These are phyloP conservation scores for Asclepias syriaca DNA, from an alignment of 257 asterid genomes.

Conservation along the genomic window DNA sequence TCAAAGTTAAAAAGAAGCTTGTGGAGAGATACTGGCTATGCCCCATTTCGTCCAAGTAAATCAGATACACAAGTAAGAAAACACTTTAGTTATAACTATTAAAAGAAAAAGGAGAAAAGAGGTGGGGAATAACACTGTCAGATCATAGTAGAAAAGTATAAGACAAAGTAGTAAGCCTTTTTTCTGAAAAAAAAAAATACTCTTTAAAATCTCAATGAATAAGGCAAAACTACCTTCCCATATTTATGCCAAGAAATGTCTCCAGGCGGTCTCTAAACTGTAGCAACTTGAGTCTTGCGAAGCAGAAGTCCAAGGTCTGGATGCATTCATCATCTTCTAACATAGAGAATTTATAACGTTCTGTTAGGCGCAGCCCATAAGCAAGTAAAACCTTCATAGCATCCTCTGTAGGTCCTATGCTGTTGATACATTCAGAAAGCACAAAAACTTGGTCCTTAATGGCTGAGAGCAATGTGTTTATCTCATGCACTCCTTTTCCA, in stretches of 20 bases:
- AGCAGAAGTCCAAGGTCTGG: conserved; percentile 67
- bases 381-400: conserved; percentile 65
- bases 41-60: neutral
- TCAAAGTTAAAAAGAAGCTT: neutral
- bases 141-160: neutral
- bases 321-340: conserved; percentile 42
- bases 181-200: neutral
- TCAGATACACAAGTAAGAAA: neutral
- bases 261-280: conserved; percentile 82
- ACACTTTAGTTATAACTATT: neutral
- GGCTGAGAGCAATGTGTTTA: conserved; percentile 51
- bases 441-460: conserved; percentile 68
- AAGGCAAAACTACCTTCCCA: conserved; percentile 76
- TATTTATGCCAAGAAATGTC: conserved; percentile 90
- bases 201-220: neutral
- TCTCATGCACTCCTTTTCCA: conserved; percentile 65
- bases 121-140: neutral
- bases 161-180: neutral
- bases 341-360: conserved; percentile 51
- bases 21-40: neutral
- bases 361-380: conserved; percentile 71
- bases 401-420: conserved; percentile 78
- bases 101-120: neutral
- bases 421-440: conserved; percentile 69
- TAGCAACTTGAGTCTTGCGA: conserved; percentile 74